Base-by-base conservation (phyloP, 495 filamentous ascomycete species). In the Tetracladium setigerum region DNA sequence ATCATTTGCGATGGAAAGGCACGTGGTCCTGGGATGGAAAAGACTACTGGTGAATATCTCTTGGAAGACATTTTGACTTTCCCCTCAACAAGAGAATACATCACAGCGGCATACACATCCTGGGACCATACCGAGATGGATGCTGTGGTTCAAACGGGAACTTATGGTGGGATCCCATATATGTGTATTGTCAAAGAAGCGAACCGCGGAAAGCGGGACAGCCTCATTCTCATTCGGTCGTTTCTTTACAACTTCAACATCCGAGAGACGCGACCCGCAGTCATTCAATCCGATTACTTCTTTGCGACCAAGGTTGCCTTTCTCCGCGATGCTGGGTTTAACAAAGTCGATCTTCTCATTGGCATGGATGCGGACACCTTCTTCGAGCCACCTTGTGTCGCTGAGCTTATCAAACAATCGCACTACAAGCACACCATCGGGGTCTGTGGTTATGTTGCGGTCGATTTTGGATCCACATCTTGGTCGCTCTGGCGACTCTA, bases 51-150 rank as follows among this genome's bases (percentile, higher is more conserved):
- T 1, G 83, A 86, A 0, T 82, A 85, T 43, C 73, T 76, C 14
- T 62, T 86, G 2, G 68, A 77, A 31, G 58, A 63, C 48, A 89
- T 89, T 76, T 78, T 88, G 72, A 73, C 69, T 30, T 81, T 86
- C 47, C 74, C 74, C 44, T 66, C 77, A 54, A 83, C 44, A 63
- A 72, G 19, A 27, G 22, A 27, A 27, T 27, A 3, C 3, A 27
- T 27, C 22, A 3, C 22, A 27, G 22, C 22, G 7, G 22, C 22
- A 27, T 27, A 27, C 22, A 27, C 22, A 27, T 27, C 22, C 5
- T 82, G 81, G 37, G 86, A 87, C 64, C 72, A 83, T 33, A 83
- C 85, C 61, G 86, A 85, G 58, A 87, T 86, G 84, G 78, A 82
- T 50, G 81, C 62, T 22, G 49, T 85, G 62, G 70, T 87, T 40